Conservation (phyloP, 2,329 filamentous ascomycete genomes). For the Fusarium coffeatum region DNA sequence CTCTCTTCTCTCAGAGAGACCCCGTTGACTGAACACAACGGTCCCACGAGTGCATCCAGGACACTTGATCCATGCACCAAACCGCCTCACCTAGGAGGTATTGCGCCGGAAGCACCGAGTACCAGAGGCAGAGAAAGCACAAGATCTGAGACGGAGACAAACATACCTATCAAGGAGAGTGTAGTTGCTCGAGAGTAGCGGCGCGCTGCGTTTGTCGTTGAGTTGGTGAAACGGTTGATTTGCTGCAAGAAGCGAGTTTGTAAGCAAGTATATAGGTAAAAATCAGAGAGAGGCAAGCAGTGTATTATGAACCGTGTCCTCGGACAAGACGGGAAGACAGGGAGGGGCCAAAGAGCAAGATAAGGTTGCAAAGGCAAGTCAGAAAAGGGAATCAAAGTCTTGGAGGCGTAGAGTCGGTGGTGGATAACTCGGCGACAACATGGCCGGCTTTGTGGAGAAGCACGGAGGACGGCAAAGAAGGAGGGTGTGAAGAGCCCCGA, state of each 20-base stretch:
- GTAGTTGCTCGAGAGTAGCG: constrained; percentile 27
- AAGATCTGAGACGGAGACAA: constrained; percentile 42
- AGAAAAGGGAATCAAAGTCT: constrained; percentile 42
- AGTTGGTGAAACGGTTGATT: constrained; percentile 33
- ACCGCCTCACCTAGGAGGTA: constrained; percentile 46
- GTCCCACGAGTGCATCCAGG: constrained; percentile 39
- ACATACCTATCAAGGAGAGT: constrained; percentile 43
- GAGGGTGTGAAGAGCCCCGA: constrained; percentile 34
- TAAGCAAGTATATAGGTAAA: constrained; percentile 6
- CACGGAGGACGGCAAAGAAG: constrained; percentile 47
- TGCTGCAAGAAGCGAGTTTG: constrained; percentile 38
- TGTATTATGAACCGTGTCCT: constrained; percentile 41
- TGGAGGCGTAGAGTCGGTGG: constrained; percentile 42
- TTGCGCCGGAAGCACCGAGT: constrained; percentile 46
- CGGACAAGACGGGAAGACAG: constrained; percentile 34
- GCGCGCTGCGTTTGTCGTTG: constrained; percentile 37
- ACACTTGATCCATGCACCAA: constrained; percentile 50
- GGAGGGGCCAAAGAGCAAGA: constrained; percentile 43
- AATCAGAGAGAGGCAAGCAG: constrained; percentile 29
- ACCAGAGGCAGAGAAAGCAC: constrained; percentile 34
- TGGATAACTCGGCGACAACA: constrained; percentile 52
- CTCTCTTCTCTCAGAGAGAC: constrained; percentile 22
- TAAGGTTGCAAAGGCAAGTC: constrained; percentile 47
- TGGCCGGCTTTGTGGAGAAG: constrained; percentile 49
- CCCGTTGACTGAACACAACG: constrained; percentile 33